Percentiles rank a stretch among this genome's conserved stretches.
These are phyloP conservation scores for Hsuehochloa calcarea DNA, from an alignment of 176 grass and related monocot species.

Conservation along the genomic window DNA sequence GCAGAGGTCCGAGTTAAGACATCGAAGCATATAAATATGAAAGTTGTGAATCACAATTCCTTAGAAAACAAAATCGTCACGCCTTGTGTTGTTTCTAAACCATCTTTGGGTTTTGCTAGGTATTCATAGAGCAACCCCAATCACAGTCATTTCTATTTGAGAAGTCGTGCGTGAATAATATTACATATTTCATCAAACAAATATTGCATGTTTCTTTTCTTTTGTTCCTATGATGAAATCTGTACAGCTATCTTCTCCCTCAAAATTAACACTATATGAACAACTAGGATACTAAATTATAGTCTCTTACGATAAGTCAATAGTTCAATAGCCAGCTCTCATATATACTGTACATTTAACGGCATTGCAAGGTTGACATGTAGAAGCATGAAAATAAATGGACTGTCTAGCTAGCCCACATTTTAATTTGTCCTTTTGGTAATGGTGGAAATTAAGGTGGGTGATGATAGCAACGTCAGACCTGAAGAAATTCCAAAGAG, in stretches of 20 bases:
- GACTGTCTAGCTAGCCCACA: conserved; percentile 20
- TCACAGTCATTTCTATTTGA: background rate
- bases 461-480: conserved; percentile 45
- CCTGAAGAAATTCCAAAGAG: conserved; percentile 60
- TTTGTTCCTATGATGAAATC: background rate
- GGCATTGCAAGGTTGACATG: conserved; percentile 39
- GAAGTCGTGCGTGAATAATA: background rate
- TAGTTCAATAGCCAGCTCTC: conserved; percentile 7
- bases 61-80: conserved; percentile 1
- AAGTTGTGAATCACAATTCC: conserved; percentile 7
- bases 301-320: background rate
- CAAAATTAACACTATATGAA: background rate
- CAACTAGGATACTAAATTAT: background rate
- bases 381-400: conserved; percentile 5
- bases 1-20: conserved; percentile 37
- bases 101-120: conserved; percentile 10
- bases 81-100: conserved; percentile 19
- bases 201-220: conserved; percentile 16
- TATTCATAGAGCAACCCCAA: conserved; percentile 7
- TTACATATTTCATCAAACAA: conserved; percentile 27
- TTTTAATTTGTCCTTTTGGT: conserved; percentile 17
- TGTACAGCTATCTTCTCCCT: conserved; percentile 12
- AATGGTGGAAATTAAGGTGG: conserved; percentile 36
- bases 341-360: background rate
- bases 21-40: conserved; percentile 22